These are phyloP conservation scores for Galerina sulciceps DNA, from an alignment of 768 basidiomycete genomes.

Conservation along the genomic window DNA sequence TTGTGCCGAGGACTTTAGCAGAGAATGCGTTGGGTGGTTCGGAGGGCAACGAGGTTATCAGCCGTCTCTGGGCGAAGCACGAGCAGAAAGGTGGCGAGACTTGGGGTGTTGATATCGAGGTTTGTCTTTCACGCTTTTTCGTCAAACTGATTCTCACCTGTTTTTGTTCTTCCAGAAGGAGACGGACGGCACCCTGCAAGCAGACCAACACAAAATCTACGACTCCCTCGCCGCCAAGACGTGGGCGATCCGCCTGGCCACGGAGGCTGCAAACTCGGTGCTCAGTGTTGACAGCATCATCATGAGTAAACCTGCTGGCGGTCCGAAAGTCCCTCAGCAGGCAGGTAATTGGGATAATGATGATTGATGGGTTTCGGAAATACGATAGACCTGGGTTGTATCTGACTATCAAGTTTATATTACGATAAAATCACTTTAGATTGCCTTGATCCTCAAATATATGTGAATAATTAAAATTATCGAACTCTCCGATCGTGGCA, in stretches of 20 bases:
- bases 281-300: conserved; percentile 97
- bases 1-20: conserved; percentile 88
- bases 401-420: no score
- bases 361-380: conserved; percentile 35
- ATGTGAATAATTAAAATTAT: no score
- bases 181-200: conserved; percentile 73
- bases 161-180: conserved; percentile 56
- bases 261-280: conserved; percentile 89
- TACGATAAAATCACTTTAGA: no score
- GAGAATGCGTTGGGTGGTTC: conserved; percentile 94
- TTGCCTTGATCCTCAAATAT: no score
- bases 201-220: conserved; percentile 69
- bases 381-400: no score
- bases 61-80: conserved; percentile 89
- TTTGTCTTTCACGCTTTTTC: conserved; percentile 31
- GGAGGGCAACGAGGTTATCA: conserved; percentile 92
- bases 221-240: conserved; percentile 90
- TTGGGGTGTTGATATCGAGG: conserved; percentile 92
- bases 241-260: conserved; percentile 90
- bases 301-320: conserved; percentile 93
- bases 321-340: conserved; percentile 87
- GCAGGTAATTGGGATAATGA: conserved; percentile 89
- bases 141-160: background rate
- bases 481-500: no score
- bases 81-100: conserved; percentile 71